These are phyloP conservation scores for Acanthamoeba quina DNA, from an alignment of 208 protist genomes.

Conservation along the genomic window DNA sequence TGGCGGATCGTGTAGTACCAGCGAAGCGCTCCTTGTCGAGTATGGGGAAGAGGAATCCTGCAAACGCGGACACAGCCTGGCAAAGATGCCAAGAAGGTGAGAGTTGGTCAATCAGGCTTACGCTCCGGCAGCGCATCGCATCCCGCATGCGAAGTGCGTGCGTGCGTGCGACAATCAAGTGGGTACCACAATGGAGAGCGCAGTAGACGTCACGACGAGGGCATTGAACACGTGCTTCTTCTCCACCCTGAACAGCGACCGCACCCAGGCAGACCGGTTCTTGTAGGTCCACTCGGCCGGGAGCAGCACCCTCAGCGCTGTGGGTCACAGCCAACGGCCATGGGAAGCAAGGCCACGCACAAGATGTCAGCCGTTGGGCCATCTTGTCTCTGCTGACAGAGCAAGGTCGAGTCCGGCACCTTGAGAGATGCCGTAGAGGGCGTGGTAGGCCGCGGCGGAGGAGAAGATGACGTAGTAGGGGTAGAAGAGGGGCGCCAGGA, in stretches of 20 bases:
- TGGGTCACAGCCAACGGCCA: neutral
- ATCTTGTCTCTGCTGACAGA: neutral
- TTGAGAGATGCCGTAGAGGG: constrained; percentile 4
- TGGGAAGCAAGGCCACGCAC: neutral
- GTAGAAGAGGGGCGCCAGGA: neutral
- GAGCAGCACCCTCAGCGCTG: neutral
- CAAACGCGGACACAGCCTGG: neutral
- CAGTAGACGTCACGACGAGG: neutral
- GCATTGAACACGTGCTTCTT: neutral
- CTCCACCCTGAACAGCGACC: constrained; percentile 11
- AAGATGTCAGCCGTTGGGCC: neutral
- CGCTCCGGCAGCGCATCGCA: neutral
- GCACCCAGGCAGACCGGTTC: neutral
- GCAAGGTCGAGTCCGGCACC: neutral
- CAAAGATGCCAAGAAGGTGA: neutral
- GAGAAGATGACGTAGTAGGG: neutral
- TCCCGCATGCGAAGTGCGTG: neutral
- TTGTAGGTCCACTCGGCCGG: constrained; percentile 10
- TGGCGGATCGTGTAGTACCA: neutral
- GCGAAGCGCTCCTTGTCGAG: neutral
- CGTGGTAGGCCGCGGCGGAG: neutral
- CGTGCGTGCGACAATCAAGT: neutral
- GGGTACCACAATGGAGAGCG: neutral
- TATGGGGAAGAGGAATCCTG: neutral
- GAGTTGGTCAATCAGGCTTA: too few relatives aligned